Base-by-base conservation (phyloP, 768 basidiomycete genomes). In the Auriscalpium microsporum region DNA sequence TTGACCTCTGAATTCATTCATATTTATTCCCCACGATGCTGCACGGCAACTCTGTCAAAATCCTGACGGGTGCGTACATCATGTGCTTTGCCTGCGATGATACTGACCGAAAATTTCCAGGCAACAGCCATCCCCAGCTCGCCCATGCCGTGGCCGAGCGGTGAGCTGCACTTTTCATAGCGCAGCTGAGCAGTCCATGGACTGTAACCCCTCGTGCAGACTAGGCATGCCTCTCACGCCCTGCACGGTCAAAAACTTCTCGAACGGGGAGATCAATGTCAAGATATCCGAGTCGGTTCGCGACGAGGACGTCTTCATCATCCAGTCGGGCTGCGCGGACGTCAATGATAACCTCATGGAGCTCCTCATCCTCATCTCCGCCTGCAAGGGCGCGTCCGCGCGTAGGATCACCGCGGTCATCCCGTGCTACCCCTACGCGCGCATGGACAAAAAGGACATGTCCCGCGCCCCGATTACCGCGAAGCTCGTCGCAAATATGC, bases 361-460 rank as follows among this genome's bases (percentile, higher is more conserved):
- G 69, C 90, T 99, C 60, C 88, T 98, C 69, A 91, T 99, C 68
- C 86, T 99, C 73, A 93, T 96, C 64, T 97, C 95, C 54, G 94
- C 95, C 1, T 97, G 95, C 78, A 95, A 91, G 72, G 96, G 91
- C 5, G 90, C 94, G 8, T 94, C 94, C 0, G 95, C 96, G 8
- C 80, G 92, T 46, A 81, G 95, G 48, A 94, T 97, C 71, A 97
- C 95, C 14, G 96, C 95, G 34, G 92, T 98, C 66, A 93, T 99
- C 55, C 96, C 95, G 21, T 97, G 94, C 71, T 99, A 91, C 72
- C 94, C 94, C 1, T 98, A 98, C 65, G 89, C 94, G 1, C 79
- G 95, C 10, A 92, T 92, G 81, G 95, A 97, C 78, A 96, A 96
- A 74, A 99, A 98, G 78, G 93, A 99, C 75, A 90, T 90, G 75